A percentile compares a stretch with the other conserved stretches of the same genome.
phyloP scores from a whole-genome alignment of 1,284 basidiomycete genomes.

The Taiwanofungus camphoratus region DNA sequence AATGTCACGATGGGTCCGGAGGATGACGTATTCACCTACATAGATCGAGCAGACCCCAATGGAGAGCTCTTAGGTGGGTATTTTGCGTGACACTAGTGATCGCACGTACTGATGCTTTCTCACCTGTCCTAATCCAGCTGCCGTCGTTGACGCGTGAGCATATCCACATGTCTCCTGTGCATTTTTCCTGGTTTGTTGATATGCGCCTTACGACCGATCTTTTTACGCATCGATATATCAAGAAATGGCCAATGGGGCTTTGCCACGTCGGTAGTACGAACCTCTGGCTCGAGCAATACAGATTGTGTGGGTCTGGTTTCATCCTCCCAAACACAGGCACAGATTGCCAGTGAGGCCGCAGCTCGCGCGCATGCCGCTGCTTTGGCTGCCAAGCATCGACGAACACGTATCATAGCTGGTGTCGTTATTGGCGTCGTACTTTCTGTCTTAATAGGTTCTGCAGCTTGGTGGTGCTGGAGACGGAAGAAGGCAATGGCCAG shows the following conservation, averaged over 20 bases:
- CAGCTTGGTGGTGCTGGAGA: conserved; percentile 18
- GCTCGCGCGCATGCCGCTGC: conserved; percentile 9
- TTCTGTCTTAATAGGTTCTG: conserved; percentile 13
- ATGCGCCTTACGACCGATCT: background rate
- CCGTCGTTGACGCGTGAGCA: conserved; percentile 22
- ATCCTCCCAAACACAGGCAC: conserved; percentile 13
- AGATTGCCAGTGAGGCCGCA: conserved; percentile 12
- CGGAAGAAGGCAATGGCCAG: conserved; percentile 3
- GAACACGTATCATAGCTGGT: conserved; percentile 20
- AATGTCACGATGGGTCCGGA: conserved; percentile 36
- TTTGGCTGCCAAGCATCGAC: conserved; percentile 10
- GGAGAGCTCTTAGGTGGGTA: conserved; percentile 37
- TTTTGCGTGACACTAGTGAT: background rate
- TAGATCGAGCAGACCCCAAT: conserved; percentile 39
- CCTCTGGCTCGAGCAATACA: conserved; percentile 16
- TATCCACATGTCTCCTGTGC: no score
- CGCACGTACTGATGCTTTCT: background rate
- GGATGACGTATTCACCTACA: conserved; percentile 41
- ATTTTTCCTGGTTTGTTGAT: background rate
- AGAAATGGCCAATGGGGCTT: conserved; percentile 25
- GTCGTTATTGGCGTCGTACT: conserved; percentile 20
- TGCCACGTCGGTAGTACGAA: conserved; percentile 16
- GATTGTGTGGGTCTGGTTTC: conserved; percentile 17
- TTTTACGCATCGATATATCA: background rate
- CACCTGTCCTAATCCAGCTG: conserved; percentile 10